A percentile compares a stretch with the other conserved stretches of the same genome.
These are phyloP conservation scores for Aspergillus pseudoterreus DNA, from an alignment of 2,329 filamentous ascomycete genomes.

Conservation along the genomic window DNA sequence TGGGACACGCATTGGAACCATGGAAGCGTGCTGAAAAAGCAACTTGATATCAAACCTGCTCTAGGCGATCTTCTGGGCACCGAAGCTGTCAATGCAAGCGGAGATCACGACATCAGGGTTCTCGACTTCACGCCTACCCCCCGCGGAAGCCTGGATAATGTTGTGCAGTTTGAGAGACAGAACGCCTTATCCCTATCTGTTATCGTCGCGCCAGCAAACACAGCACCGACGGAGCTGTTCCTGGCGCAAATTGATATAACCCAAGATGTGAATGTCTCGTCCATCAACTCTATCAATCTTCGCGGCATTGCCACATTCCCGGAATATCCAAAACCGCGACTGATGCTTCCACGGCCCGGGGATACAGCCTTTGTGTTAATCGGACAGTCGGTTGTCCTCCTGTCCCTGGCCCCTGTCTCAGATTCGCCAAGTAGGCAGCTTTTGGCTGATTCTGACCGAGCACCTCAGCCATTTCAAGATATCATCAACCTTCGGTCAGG, in stretches of 20 bases:
- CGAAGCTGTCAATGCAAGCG: constrained; percentile 49
- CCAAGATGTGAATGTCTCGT: constrained; percentile 54
- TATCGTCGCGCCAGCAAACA: constrained; percentile 54
- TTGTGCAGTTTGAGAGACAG: constrained; percentile 46
- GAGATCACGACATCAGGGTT: constrained; percentile 63
- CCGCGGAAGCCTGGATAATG: constrained; percentile 34
- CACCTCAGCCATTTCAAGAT: constrained; percentile 75
- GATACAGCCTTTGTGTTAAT: constrained; percentile 81
- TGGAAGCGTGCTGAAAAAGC: constrained; percentile 69
- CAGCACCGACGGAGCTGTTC: constrained; percentile 59
- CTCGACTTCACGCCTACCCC: constrained; percentile 70
- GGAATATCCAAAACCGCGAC: constrained; percentile 51
- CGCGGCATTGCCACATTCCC: constrained; percentile 44
- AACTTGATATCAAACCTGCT: constrained; percentile 65
- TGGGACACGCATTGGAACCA: constrained; percentile 91
- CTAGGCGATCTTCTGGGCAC: constrained; percentile 62
- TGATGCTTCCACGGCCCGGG: constrained; percentile 75
- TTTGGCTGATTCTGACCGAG: constrained; percentile 60
- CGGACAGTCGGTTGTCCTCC: constrained; percentile 70
- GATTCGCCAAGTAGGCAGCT: constrained; percentile 75
- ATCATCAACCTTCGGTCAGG: constrained; percentile 69
- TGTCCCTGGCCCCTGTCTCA: constrained; percentile 65
- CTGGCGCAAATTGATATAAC: constrained; percentile 69
- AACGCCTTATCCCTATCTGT: constrained; percentile 56
- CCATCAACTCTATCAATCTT: constrained; percentile 64